Base-by-base conservation (phyloP, 176 grass and related monocot species). In the Eleusine coracana region DNA sequence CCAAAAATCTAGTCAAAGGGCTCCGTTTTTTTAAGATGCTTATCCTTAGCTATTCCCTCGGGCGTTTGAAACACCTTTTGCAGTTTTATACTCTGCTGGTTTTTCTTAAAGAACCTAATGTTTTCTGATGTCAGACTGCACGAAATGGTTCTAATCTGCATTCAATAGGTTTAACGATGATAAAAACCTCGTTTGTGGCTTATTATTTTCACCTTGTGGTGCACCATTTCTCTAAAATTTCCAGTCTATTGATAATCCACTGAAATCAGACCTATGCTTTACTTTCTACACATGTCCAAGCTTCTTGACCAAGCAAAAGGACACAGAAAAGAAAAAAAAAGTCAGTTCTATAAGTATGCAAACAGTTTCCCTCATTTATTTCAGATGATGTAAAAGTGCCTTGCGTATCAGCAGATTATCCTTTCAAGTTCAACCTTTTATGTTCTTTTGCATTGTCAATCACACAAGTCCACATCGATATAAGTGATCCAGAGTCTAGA, bases 1-100 rank as follows among this genome's bases (percentile, higher is more conserved):
- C 82, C 38, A 76, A 70, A 89, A 81, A 85, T 89, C 82, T 65
- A 64, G 71, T 65, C 52, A 85, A 89, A 85, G 77, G 60, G 8
- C n/a, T 75, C 77, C 68, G 1, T 52, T 89, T 85, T 84, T 40
- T 4, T 38, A 51, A 63, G 50, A 80, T 88, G 25, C 74, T 88
- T 75, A 68, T 83, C 75, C 63, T 28, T 65, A 7, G 59, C 18
- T 58, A 72, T 16, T 80, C 51, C 21, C 63, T 76, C 76, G 42
- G 16, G 42, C 31, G 10, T 51, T 52, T 87, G 21, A 70, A 36
- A 70, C 65, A 11, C 41, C 86, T 71, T 71, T 73, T 60, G 16
- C 17, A 77, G 56, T 82, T 76, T 81, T 87, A 38, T 76, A 68
- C 38, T 60, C 14, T 21, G 34, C 37, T 27, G 54, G 63, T 72